Evolutionary conservation across 306 rosid species (phyloP).

Genomic region (Gastrolobium bilobum): DNA sequence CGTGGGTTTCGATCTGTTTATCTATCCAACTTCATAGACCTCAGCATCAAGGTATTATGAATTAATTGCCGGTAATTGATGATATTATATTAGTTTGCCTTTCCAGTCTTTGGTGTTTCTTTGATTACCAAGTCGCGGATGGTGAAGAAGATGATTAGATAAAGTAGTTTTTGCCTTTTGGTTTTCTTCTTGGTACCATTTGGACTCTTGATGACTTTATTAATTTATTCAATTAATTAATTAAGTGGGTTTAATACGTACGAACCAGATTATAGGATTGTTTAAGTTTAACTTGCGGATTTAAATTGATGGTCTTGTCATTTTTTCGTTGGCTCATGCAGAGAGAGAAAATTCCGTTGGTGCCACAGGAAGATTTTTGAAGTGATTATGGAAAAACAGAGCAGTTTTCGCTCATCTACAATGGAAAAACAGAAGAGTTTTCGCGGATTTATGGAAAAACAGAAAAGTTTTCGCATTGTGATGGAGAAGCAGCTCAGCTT

Average conservation of each 20-base stretch:
- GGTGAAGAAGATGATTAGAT: conserved; percentile 27
- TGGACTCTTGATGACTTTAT: conserved; percentile 15
- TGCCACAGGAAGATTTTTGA: conserved; percentile 18
- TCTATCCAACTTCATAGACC: conserved; percentile 35
- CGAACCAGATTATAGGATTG: neutral
- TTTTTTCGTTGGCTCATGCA: conserved; percentile 11
- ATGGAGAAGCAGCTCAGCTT: conserved; percentile 65
- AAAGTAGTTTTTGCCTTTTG: neutral
- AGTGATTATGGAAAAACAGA: conserved; percentile 55
- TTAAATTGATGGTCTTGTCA: conserved; percentile 31
- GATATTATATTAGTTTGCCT: conserved; percentile 24
- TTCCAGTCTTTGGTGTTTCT: conserved; percentile 27
- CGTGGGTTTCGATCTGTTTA: conserved; percentile 36
- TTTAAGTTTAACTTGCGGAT: conserved; percentile 1
- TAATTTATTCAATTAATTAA: neutral
- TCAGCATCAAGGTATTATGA: conserved; percentile 47
- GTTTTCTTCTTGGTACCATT: conserved; percentile 11
- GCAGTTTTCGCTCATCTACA: conserved; percentile 43
- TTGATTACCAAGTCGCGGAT: neutral
- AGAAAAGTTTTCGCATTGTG: conserved; percentile 57
- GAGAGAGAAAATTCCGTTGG: conserved; percentile 19
- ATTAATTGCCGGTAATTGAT: conserved; percentile 21
- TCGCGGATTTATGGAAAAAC: conserved; percentile 86
- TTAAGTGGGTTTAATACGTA: conserved; percentile 11
- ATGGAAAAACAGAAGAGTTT: conserved; percentile 89